Evolutionary conservation across 2,329 filamentous ascomycete species (phyloP).

Genomic region (Aspergillus viridinutans): DNA sequence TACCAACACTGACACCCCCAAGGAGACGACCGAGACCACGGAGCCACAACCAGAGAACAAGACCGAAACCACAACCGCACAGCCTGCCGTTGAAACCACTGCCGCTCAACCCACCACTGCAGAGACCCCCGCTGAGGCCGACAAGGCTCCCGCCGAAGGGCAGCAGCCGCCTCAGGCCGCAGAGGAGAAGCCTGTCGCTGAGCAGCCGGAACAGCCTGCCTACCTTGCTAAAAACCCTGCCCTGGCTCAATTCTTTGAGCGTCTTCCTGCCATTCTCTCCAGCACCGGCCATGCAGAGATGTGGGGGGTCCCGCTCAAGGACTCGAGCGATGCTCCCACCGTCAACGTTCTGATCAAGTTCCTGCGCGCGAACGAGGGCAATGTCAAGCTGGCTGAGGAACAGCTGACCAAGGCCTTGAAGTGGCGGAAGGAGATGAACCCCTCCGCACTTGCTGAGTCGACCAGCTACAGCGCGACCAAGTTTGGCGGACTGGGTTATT

Average conservation of each 20-base stretch:
- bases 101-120: constrained; percentile 1
- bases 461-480: constrained; percentile 62
- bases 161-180: neutral
- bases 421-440: constrained; percentile 76
- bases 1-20: constrained; percentile 1
- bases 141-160: constrained; percentile 5
- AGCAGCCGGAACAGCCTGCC: constrained; percentile 26
- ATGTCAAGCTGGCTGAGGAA: constrained; percentile 67
- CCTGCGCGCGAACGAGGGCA: constrained; percentile 79
- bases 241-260: constrained; percentile 55
- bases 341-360: constrained; percentile 89
- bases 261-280: constrained; percentile 55
- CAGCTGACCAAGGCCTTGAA: constrained; percentile 75
- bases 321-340: constrained; percentile 61
- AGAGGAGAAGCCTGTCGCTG: neutral
- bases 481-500: constrained; percentile 75
- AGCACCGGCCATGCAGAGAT: constrained; percentile 67
- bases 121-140: constrained; percentile 4
- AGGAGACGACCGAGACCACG: neutral
- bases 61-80: constrained; percentile 1
- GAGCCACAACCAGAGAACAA: constrained; percentile 9
- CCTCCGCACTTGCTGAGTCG: constrained; percentile 60
- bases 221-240: constrained; percentile 37
- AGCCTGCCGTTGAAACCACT: constrained; percentile 3
- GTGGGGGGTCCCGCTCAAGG: constrained; percentile 72